These are phyloP conservation scores for Sonneratia caseolaris DNA, from an alignment of 345 rosid species.

Conservation along the genomic window DNA sequence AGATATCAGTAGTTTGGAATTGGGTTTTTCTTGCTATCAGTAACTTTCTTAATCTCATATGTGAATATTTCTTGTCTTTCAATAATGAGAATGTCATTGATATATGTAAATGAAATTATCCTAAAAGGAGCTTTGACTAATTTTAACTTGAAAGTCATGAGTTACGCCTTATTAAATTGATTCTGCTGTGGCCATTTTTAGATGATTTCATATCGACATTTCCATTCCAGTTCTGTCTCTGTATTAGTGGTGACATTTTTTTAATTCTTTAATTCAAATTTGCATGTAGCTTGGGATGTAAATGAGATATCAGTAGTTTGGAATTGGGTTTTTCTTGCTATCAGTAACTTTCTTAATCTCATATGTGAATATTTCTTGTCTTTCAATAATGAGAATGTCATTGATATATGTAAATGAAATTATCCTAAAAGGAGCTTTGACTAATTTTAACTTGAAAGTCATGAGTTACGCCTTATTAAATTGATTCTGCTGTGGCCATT, in stretches of 20 bases:
- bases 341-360: not conserved
- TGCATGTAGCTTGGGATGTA: not conserved
- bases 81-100: not conserved
- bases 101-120: not conserved
- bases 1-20: no score
- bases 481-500: not conserved
- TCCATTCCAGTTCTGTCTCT: not conserved
- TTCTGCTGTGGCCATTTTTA: not conserved
- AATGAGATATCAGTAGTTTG: no score
- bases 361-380: not conserved
- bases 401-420: not conserved
- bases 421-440: not conserved
- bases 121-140: not conserved
- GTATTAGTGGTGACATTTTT: no score
- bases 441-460: slow-evolving; percentile 1
- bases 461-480: not conserved
- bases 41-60: not conserved
- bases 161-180: not conserved
- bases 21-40: not conserved
- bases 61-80: not conserved
- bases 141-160: not conserved
- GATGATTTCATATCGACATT: not conserved
- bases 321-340: not conserved
- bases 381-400: not conserved
- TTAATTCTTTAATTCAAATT: not conserved